These are phyloP conservation scores for Fonsecaea monophora DNA, from an alignment of 2,329 filamentous ascomycete genomes.

Conservation along the genomic window DNA sequence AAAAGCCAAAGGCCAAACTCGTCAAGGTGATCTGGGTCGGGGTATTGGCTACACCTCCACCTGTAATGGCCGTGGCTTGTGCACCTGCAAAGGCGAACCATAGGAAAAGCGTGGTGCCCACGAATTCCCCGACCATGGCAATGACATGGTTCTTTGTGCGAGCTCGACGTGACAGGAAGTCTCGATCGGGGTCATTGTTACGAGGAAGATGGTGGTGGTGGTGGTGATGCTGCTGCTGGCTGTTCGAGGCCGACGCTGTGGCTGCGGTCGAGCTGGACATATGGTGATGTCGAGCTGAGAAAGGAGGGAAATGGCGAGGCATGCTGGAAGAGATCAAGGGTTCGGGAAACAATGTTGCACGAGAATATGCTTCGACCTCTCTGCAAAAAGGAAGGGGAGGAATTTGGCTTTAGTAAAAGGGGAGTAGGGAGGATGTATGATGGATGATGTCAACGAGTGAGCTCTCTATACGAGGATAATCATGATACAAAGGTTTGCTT, in stretches of 20 bases:
- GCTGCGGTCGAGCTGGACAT: neutral
- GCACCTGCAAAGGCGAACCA: slow-evolving; percentile 57
- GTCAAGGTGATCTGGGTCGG: slow-evolving; percentile 26
- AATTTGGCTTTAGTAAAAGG: neutral
- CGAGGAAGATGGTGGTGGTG: slow-evolving; percentile 13
- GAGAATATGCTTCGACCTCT: neutral
- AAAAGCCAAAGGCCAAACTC: slow-evolving; percentile 53
- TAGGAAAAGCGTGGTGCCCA: slow-evolving; percentile 60
- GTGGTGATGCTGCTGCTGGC: neutral
- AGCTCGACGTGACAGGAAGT: slow-evolving; percentile 9
- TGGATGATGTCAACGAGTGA: slow-evolving; percentile 6
- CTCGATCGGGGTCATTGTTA: slow-evolving; percentile 19
- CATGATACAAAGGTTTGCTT: neutral
- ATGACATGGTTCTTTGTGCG: slow-evolving; percentile 40
- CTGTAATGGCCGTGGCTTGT: slow-evolving; percentile 48
- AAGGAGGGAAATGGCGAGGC: slow-evolving; percentile 8
- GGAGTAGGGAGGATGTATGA: neutral
- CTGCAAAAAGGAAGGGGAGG: neutral
- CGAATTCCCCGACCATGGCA: slow-evolving; percentile 57
- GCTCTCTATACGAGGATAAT: neutral
- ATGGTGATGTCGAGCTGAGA: neutral
- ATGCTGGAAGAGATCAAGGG: neutral
- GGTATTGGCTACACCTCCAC: slow-evolving; percentile 18
- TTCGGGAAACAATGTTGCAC: neutral
- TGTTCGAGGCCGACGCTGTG: slow-evolving; percentile 9